Percentiles rank a stretch among this genome's conserved stretches.
Evolutionary conservation across 352 stramenopile genomes (phyloP).

Genomic region (Globisporangium yorkense): DNA sequence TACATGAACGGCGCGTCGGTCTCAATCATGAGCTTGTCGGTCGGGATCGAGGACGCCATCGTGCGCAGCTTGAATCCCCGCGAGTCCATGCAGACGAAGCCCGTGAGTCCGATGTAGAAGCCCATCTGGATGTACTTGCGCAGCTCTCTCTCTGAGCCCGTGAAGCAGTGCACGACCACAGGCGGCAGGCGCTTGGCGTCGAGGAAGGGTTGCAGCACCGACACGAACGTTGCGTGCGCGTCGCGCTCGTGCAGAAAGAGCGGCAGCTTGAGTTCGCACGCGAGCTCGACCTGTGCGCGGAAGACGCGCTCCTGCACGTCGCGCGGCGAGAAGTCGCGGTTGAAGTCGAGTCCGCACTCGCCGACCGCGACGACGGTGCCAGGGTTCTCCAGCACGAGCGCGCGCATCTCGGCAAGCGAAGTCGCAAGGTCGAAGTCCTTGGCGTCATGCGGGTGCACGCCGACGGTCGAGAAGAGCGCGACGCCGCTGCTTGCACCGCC

Average conservation of each 20-base stretch:
- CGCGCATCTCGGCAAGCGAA: slow-evolving; percentile 33
- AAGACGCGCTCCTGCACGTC: slow-evolving; percentile 89
- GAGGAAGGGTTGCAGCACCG: slow-evolving; percentile 27
- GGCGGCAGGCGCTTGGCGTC: slow-evolving; percentile 28
- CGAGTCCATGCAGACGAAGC: slow-evolving; percentile 60
- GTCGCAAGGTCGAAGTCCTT: slow-evolving; percentile 57
- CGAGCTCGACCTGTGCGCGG: slow-evolving; percentile 84
- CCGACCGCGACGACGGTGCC: slow-evolving; percentile 87
- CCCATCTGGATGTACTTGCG: slow-evolving; percentile 50
- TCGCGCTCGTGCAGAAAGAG: slow-evolving; percentile 92
- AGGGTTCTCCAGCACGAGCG: slow-evolving; percentile 29
- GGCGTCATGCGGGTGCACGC: slow-evolving; percentile 92
- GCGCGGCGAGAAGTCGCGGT: slow-evolving; percentile 91
- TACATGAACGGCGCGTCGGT: slow-evolving; percentile 81
- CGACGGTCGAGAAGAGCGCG: slow-evolving; percentile 83
- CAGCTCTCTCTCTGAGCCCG: slow-evolving; percentile 43
- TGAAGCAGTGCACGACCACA: slow-evolving; percentile 77
- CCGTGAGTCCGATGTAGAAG: slow-evolving; percentile 73
- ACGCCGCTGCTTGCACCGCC: not conserved
- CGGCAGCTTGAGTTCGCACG: slow-evolving; percentile 75
- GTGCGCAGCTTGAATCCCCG: slow-evolving; percentile 37
- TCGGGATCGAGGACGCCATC: slow-evolving; percentile 35
- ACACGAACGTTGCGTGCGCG: slow-evolving; percentile 47
- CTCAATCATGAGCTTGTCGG: slow-evolving; percentile 65
- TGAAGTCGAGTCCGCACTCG: slow-evolving; percentile 96